These are phyloP conservation scores for Vicia faba DNA, from an alignment of 306 rosid species.

Conservation along the genomic window DNA sequence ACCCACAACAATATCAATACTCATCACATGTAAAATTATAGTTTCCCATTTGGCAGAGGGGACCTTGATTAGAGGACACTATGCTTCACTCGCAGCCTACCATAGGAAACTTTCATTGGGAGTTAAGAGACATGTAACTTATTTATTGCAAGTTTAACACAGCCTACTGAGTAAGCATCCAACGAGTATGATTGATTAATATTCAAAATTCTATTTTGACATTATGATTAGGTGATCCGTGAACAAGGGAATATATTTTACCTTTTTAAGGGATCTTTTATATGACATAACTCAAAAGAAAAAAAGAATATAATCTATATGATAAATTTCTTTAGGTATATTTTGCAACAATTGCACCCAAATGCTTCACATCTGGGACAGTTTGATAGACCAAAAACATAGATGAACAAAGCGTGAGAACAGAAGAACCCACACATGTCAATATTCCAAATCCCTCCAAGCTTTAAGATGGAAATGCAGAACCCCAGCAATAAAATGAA, in stretches of 20 bases:
- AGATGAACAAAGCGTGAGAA: constrained; percentile 18
- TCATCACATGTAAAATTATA: not conserved
- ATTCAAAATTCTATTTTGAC: constrained; percentile 4
- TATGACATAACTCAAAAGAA: constrained; percentile 12
- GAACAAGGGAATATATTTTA: not conserved
- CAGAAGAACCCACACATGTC: constrained; percentile 5
- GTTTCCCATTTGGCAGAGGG: not conserved
- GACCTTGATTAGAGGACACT: not conserved
- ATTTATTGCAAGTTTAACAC: constrained; percentile 3
- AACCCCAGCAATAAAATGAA: constrained; percentile 3
- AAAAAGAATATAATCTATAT: not conserved
- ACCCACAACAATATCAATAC: not conserved
- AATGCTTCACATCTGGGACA: not conserved
- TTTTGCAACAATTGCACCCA: constrained; percentile 13
- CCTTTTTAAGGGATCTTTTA: not conserved
- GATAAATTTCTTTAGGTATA: constrained; percentile 5
- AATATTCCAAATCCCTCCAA: constrained; percentile 26
- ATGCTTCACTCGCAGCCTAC: not conserved
- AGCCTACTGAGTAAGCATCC: not conserved
- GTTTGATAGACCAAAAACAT: not conserved
- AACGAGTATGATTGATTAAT: not conserved
- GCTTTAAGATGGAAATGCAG: not conserved
- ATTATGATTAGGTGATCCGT: not conserved
- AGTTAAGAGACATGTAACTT: not conserved
- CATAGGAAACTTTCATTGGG: not conserved